Evolutionary conservation across 192 early-diverging fungal species (phyloP), one percentile per base, ranked within the genome.

Genomic region (Backusella parvicylindrica): DNA sequence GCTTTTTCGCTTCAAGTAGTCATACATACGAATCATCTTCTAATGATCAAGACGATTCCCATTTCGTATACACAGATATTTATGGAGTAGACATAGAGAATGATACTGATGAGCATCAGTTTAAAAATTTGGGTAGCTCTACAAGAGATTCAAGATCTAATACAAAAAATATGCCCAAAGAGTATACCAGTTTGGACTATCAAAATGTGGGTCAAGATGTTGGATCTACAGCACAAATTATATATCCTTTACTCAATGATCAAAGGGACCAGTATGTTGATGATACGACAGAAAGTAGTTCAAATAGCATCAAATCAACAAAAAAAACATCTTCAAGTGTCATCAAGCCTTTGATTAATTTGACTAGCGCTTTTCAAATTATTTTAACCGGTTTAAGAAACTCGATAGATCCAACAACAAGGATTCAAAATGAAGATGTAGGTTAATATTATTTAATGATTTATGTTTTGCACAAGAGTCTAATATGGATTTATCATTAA

Each of bases 271-370:
- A 87, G 78, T 91, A 96, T 69, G 88, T 93, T 21, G 90, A 94
- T 71, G 91, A 95, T 71, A 15, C n/a, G 2, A 26, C 43, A 12
- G 33, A 82, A 77, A 60, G 84, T 73, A 75, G 80, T 80, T 84
- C 89, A 65, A 87, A 89, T 43, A 28, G 21, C 13, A 28, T 13
- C 2, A 28, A 23, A 28, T 11, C 53, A 11, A 83, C 88, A 6
- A 84, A 81, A 16, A 88, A 92, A 0, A 92, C 92, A 12, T 90
- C 98, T 32, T 96, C 97, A 0, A 91, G 94, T n/a, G 93, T 97
- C 33, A 83, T 99, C 30, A 94, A 93, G 78, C 97, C 97, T 1
- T 94, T 98, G 91, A 98, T 99, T 81, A 95, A 96, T 0, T 90
- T 94, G 1, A 92, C 96, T 0, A 96, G 97, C 64, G 97, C 96